Percentiles rank a stretch among this genome's conserved stretches.
These are phyloP conservation scores for Akebia trifoliata DNA, from an alignment of 164 flowering plant species.

Conservation along the genomic window DNA sequence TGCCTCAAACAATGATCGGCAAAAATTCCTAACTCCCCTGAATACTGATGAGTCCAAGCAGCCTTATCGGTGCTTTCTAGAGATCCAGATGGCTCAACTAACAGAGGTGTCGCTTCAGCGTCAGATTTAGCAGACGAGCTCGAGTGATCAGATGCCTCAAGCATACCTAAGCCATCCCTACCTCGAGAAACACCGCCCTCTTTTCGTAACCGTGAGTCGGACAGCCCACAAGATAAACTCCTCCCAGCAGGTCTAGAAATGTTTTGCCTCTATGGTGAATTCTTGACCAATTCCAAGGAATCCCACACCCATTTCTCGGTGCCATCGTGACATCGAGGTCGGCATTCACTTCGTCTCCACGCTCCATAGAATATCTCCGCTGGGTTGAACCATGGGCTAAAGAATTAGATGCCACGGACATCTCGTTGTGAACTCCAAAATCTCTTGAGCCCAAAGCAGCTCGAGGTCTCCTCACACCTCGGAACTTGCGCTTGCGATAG, in stretches of 20 bases:
- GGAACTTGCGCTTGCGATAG: conserved; percentile 50
- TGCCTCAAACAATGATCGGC: conserved; percentile 55
- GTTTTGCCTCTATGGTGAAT: conserved; percentile 87
- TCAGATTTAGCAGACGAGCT: conserved; percentile 53
- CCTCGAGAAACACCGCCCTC: conserved; percentile 34
- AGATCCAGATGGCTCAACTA: conserved; percentile 69
- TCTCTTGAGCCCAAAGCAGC: conserved; percentile 39
- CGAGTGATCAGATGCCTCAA: conserved; percentile 44
- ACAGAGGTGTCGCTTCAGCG: conserved; percentile 75
- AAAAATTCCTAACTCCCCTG: conserved; percentile 92
- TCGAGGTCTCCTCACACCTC: conserved; percentile 49
- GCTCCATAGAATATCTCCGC: conserved; percentile 34
- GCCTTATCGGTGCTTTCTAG: conserved; percentile 57
- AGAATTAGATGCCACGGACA: conserved; percentile 83
- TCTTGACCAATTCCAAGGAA: conserved; percentile 97
- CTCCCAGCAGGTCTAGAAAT: conserved; percentile 91
- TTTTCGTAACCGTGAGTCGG: conserved; percentile 66
- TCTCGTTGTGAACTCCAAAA: conserved; percentile 47
- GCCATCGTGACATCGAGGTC: conserved; percentile 46
- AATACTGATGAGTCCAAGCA: conserved; percentile 72
- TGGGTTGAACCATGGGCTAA: conserved; percentile 41
- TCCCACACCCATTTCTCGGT: conserved; percentile 88
- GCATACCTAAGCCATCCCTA: conserved; percentile 37
- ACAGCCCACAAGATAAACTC: conserved; percentile 85
- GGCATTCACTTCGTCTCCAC: conserved; percentile 34